phyloP scores from a whole-genome alignment of 139 green algal genomes.

The Gonium pectorale region DNA sequence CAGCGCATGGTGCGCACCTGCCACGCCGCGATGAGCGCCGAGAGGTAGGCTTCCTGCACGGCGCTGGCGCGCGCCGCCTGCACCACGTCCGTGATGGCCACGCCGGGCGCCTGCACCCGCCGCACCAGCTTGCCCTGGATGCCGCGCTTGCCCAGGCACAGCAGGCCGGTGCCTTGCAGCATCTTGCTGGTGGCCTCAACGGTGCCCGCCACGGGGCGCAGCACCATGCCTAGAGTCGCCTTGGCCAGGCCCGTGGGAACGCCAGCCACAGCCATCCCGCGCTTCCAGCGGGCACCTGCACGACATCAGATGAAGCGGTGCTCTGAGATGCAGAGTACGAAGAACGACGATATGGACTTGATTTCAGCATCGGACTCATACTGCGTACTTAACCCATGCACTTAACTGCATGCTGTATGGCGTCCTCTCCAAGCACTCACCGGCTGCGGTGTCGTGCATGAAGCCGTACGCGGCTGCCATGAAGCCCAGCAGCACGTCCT shows the following conservation, averaged over 20 bases:
- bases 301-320: no score
- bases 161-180: slow-evolving; percentile 73
- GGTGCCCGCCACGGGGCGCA: slow-evolving; percentile 70
- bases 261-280: slow-evolving; percentile 17
- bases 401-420: not conserved
- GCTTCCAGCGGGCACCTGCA: slow-evolving; percentile 5
- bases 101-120: slow-evolving; percentile 73
- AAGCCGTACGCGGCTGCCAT: slow-evolving; percentile 60
- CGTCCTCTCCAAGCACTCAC: not conserved
- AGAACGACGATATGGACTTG: no score
- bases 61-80: slow-evolving; percentile 6
- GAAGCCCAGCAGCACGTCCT: slow-evolving; percentile 70
- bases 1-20: no score
- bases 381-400: no score
- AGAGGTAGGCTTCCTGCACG: slow-evolving; percentile 9
- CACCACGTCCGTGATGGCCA: slow-evolving; percentile 52
- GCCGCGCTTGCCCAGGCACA: slow-evolving; percentile 83
- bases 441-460: slow-evolving; percentile 66
- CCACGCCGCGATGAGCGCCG: slow-evolving; percentile 68
- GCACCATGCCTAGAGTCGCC: slow-evolving; percentile 65
- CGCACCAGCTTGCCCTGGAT: slow-evolving; percentile 84
- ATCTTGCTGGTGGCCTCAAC: slow-evolving; percentile 74
- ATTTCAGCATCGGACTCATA: no score
- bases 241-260: slow-evolving; percentile 75
- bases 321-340: no score